A percentile compares a stretch with the other conserved stretches of the same genome.
Conservation (phyloP, 2,329 filamentous ascomycete genomes). For the Penicillium sp. region DNA sequence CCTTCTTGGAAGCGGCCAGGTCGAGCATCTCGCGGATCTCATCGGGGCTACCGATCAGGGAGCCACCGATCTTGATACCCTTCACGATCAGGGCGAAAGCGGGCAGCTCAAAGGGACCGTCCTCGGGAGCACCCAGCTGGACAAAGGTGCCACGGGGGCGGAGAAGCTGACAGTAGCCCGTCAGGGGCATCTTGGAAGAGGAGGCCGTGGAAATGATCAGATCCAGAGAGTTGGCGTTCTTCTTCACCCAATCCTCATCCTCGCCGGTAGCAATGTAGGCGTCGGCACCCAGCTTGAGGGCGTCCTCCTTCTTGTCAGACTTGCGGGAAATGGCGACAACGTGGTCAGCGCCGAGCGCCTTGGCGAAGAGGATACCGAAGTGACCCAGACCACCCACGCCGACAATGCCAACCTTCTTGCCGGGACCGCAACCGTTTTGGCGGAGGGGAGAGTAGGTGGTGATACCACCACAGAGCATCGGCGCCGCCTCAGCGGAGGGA, state of each 20-base stretch:
- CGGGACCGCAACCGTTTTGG: slow-evolving; percentile 60
- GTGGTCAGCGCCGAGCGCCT: slow-evolving; percentile 58
- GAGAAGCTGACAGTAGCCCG: slow-evolving; percentile 13
- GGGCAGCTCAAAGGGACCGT: slow-evolving; percentile 46
- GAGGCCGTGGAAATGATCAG: slow-evolving; percentile 53
- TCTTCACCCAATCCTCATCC: slow-evolving; percentile 47
- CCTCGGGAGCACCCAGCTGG: slow-evolving; percentile 62
- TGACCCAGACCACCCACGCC: slow-evolving; percentile 69
- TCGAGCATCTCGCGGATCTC: slow-evolving; percentile 42
- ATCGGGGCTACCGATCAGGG: slow-evolving; percentile 34
- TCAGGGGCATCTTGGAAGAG: slow-evolving; percentile 38
- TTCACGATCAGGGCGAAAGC: slow-evolving; percentile 53
- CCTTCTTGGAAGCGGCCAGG: slow-evolving; percentile 34
- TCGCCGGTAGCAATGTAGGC: slow-evolving; percentile 52
- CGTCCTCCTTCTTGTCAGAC: slow-evolving; percentile 47
- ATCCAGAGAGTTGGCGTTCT: slow-evolving; percentile 46
- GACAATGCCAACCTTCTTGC: slow-evolving; percentile 63
- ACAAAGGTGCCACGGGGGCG: slow-evolving; percentile 39
- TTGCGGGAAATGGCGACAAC: slow-evolving; percentile 52
- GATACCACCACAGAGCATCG: slow-evolving; percentile 71
- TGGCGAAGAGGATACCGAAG: slow-evolving; percentile 63
- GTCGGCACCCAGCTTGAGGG: slow-evolving; percentile 50
- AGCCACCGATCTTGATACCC: slow-evolving; percentile 44
- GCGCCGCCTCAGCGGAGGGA: slow-evolving; percentile 49
- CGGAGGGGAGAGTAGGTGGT: slow-evolving; percentile 65